Evolutionary conservation across 108 stramenopile species (phyloP).

Genomic region (Pseudonitzschia delicatissima): DNA sequence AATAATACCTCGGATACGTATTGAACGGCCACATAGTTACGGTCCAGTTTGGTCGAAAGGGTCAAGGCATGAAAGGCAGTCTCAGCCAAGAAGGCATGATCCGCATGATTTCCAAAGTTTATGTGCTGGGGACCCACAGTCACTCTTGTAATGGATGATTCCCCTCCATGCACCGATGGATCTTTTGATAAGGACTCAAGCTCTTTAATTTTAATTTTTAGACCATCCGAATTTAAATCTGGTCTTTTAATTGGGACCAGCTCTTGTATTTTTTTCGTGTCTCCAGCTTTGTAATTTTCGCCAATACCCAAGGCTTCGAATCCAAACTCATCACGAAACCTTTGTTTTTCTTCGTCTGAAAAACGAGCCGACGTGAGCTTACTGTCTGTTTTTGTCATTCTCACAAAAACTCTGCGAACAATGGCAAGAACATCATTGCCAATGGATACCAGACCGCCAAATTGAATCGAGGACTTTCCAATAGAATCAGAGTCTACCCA

Average conservation of each 20-base stretch:
- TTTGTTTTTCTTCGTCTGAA: constrained; percentile 19
- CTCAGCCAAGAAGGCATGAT: constrained; percentile 19
- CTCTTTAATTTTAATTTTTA: neutral
- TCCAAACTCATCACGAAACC: neutral
- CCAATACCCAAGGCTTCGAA: neutral
- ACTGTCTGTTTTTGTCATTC: neutral
- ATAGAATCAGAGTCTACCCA: constrained; percentile 18
- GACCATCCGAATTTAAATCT: neutral
- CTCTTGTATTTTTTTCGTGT: neutral
- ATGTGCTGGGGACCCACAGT: constrained; percentile 28
- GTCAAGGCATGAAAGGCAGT: constrained; percentile 20
- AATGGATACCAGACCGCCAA: constrained; percentile 16
- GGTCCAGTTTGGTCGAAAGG: neutral
- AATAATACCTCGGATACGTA: constrained; percentile 17
- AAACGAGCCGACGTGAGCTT: constrained; percentile 7
- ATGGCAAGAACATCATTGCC: constrained; percentile 16
- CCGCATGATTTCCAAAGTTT: constrained; percentile 18
- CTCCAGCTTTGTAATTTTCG: neutral
- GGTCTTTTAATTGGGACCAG: neutral
- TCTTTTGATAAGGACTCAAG: no score
- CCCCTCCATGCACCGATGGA: neutral
- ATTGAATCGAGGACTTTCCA: constrained; percentile 17
- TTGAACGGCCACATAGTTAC: constrained; percentile 6
- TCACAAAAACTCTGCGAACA: constrained; percentile 9
- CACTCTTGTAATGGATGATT: neutral